phyloP scores from a whole-genome alignment of 1,284 basidiomycete genomes.

The Athelia sp. region DNA sequence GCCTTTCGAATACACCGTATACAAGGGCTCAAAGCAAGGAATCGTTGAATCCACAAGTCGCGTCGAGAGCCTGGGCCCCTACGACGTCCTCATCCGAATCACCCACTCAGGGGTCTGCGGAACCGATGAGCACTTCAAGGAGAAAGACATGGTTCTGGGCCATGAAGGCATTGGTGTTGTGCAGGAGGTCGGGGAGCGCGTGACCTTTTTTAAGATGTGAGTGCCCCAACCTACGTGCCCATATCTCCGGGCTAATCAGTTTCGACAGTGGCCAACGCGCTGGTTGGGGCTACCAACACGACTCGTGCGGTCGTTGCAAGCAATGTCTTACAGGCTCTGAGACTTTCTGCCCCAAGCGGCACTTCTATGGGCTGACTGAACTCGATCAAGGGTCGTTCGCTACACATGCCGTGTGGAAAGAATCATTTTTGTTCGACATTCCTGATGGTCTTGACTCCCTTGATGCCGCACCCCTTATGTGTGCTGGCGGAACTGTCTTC shows the following conservation, averaged over 20 bases:
- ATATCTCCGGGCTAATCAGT: too few relatives aligned
- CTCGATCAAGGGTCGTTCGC: slow-evolving; percentile 55
- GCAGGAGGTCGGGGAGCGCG: slow-evolving; percentile 39
- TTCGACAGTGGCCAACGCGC: slow-evolving; percentile 20
- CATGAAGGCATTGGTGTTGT: slow-evolving; percentile 60
- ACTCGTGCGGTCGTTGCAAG: slow-evolving; percentile 16
- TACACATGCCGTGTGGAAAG: slow-evolving; percentile 52
- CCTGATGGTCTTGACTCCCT: slow-evolving; percentile 49
- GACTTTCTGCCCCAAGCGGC: slow-evolving; percentile 28
- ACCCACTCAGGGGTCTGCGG: slow-evolving; percentile 41
- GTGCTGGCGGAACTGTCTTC: slow-evolving; percentile 59
- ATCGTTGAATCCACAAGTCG: slow-evolving; percentile 24
- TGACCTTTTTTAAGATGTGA: slow-evolving; percentile 39
- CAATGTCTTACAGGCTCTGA: slow-evolving; percentile 33
- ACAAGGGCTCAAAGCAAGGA: too few relatives aligned
- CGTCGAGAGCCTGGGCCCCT: slow-evolving; percentile 18
- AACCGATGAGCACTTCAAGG: slow-evolving; percentile 38
- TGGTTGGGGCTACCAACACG: slow-evolving; percentile 20
- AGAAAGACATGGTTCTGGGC: slow-evolving; percentile 25
- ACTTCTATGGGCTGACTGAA: slow-evolving; percentile 40
- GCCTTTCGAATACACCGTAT: too few relatives aligned
- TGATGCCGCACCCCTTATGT: slow-evolving; percentile 45
- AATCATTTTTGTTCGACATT: slow-evolving; percentile 64
- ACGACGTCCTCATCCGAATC: slow-evolving; percentile 30
- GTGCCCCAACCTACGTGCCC: too few relatives aligned